These are phyloP conservation scores for Xylariaceae sp. DNA, from an alignment of 2,329 filamentous ascomycete species.

Conservation along the genomic window DNA sequence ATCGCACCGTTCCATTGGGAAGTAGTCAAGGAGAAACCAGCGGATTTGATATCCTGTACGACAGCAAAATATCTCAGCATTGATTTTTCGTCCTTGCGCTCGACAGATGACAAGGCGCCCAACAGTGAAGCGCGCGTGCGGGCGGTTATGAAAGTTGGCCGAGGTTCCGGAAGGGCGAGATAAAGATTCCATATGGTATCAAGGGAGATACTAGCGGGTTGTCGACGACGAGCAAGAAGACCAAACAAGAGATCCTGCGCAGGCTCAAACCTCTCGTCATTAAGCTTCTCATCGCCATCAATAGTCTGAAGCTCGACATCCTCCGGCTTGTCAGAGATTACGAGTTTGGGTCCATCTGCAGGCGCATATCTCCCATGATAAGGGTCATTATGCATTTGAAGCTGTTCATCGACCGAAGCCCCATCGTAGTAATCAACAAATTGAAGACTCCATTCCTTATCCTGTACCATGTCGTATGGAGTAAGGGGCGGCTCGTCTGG, in stretches of 20 bases:
- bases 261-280: slow-evolving; percentile 33
- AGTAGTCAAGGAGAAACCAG: slow-evolving; percentile 61
- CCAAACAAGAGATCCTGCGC: slow-evolving; percentile 39
- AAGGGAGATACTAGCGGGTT: slow-evolving; percentile 37
- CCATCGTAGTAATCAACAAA: slow-evolving; percentile 48
- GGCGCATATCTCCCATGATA: slow-evolving; percentile 50
- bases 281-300: slow-evolving; percentile 36
- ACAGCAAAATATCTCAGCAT: slow-evolving; percentile 82
- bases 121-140: slow-evolving; percentile 59
- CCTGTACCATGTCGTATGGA: background rate
- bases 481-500: background rate
- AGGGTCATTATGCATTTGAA: slow-evolving; percentile 48
- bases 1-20: slow-evolving; percentile 82
- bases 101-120: slow-evolving; percentile 60
- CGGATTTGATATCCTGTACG: slow-evolving; percentile 73
- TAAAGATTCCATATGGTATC: slow-evolving; percentile 47
- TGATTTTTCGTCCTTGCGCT: slow-evolving; percentile 49
- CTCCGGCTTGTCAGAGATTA: slow-evolving; percentile 45
- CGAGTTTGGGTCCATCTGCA: slow-evolving; percentile 44
- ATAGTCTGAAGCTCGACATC: slow-evolving; percentile 44
- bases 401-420: slow-evolving; percentile 47
- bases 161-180: slow-evolving; percentile 45
- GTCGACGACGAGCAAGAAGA: slow-evolving; percentile 39
- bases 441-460: slow-evolving; percentile 44
- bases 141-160: slow-evolving; percentile 46